phyloP scores from a whole-genome alignment of 2,329 filamentous ascomycete species.

The Penicillium sp. region DNA sequence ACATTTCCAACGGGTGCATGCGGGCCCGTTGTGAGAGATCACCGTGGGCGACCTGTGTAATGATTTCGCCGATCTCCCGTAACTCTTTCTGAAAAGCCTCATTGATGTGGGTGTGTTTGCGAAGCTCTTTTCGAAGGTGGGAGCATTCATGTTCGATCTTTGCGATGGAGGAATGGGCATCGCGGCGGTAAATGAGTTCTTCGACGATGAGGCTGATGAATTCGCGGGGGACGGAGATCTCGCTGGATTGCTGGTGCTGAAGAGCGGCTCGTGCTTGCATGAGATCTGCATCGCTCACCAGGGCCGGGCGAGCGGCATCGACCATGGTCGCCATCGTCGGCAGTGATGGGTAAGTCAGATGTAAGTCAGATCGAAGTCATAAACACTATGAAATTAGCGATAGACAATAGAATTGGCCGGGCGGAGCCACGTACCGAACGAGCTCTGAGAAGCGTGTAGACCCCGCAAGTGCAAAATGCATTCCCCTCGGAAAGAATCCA shows the following conservation, averaged over 20 bases:
- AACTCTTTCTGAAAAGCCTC: slow-evolving; percentile 31
- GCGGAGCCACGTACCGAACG: neutral
- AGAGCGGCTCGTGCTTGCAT: slow-evolving; percentile 26
- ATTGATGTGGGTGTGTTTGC: slow-evolving; percentile 28
- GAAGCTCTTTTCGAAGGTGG: slow-evolving; percentile 24
- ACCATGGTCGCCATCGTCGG: slow-evolving; percentile 20
- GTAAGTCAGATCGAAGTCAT: neutral
- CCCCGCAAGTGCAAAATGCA: neutral
- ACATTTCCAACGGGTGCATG: slow-evolving; percentile 27
- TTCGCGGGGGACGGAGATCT: slow-evolving; percentile 24
- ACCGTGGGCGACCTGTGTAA: slow-evolving; percentile 29
- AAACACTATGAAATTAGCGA: neutral
- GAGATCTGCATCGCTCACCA: slow-evolving; percentile 24
- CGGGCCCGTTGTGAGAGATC: slow-evolving; percentile 25
- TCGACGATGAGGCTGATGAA: slow-evolving; percentile 27
- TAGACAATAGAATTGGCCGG: neutral
- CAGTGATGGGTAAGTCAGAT: neutral
- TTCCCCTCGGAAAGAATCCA: neutral
- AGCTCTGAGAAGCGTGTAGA: neutral
- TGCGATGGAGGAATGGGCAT: slow-evolving; percentile 21
- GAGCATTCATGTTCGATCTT: slow-evolving; percentile 25
- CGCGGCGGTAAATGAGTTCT: slow-evolving; percentile 25
- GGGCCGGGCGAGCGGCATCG: slow-evolving; percentile 13
- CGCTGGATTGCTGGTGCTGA: slow-evolving; percentile 22
- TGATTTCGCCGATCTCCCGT: slow-evolving; percentile 29